Percentiles rank a stretch among this genome's conserved stretches.
phyloP scores from a whole-genome alignment of 306 rosid species.

The Acacia confusa region DNA sequence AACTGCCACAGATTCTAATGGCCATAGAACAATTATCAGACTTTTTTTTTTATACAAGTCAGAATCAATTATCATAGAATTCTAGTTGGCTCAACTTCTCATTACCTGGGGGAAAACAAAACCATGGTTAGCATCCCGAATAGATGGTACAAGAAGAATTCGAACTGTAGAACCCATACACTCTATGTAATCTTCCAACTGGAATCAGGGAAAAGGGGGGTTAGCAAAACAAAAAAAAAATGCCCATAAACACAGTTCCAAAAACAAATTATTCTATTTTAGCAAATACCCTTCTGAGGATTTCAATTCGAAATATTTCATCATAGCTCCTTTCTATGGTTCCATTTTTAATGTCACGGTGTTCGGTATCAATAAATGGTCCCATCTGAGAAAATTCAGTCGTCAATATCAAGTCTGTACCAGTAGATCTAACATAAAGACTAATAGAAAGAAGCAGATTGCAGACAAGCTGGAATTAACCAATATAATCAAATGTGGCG shows the following conservation, averaged over 20 bases:
- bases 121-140: conserved; percentile 86
- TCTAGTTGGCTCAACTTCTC: conserved; percentile 19
- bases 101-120: conserved; percentile 92
- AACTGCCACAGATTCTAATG: conserved; percentile 26
- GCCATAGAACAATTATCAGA: conserved; percentile 4
- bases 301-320: conserved; percentile 69
- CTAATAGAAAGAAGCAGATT: conserved; percentile 18
- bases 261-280: not conserved
- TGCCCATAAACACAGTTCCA: not conserved
- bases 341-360: conserved; percentile 84
- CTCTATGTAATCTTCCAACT: conserved; percentile 81
- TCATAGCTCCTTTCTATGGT: conserved; percentile 67
- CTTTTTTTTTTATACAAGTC: not conserved
- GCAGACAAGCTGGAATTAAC: conserved; percentile 40
- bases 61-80: not conserved
- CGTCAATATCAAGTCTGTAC: conserved; percentile 28
- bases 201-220: conserved; percentile 14
- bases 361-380: conserved; percentile 91
- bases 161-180: conserved; percentile 66
- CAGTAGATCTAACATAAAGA: conserved; percentile 20
- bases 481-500: conserved; percentile 81
- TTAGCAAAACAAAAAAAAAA: conserved; percentile 4
- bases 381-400: conserved; percentile 66
- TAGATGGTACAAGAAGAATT: conserved; percentile 79
- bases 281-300: conserved; percentile 68